Evolutionary conservation across 2,329 filamentous ascomycete genomes (phyloP).

Genomic region (Conoideocrella luteorostrata): DNA sequence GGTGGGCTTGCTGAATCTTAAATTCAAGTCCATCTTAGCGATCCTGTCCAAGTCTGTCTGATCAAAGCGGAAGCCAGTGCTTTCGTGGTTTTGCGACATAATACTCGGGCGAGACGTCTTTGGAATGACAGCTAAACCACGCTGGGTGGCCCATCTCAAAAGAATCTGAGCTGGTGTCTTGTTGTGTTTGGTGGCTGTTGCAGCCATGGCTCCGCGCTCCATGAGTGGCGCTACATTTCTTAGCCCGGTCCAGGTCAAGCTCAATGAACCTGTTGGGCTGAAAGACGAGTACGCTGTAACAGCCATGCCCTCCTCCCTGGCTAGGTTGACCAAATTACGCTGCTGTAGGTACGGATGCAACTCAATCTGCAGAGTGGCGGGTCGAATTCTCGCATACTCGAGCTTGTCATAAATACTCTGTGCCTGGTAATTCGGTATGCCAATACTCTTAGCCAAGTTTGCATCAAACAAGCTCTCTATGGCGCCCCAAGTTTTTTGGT

Average conservation of each 20-base stretch:
- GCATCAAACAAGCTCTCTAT: slow-evolving; percentile 69
- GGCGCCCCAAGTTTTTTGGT: slow-evolving; percentile 76
- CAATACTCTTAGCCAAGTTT: slow-evolving; percentile 66
- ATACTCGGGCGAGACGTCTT: slow-evolving; percentile 55
- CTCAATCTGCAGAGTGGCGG: slow-evolving; percentile 79
- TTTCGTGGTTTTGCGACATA: slow-evolving; percentile 62
- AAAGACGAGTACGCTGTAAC: slow-evolving; percentile 83
- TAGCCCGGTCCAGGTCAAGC: slow-evolving; percentile 56
- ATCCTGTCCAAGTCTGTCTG: slow-evolving; percentile 62
- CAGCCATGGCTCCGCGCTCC: slow-evolving; percentile 58
- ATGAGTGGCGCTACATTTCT: slow-evolving; percentile 63
- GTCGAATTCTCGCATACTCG: slow-evolving; percentile 66
- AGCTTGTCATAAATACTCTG: slow-evolving; percentile 73
- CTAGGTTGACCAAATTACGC: slow-evolving; percentile 61
- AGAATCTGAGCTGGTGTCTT: slow-evolving; percentile 51
- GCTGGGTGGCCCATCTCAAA: slow-evolving; percentile 81
- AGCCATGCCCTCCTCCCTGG: slow-evolving; percentile 61
- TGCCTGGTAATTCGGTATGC: slow-evolving; percentile 77
- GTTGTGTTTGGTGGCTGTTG: slow-evolving; percentile 58
- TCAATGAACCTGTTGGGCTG: slow-evolving; percentile 75
- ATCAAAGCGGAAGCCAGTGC: slow-evolving; percentile 58
- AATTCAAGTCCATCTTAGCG: slow-evolving; percentile 53
- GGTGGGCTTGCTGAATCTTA: slow-evolving; percentile 73
- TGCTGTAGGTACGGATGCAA: slow-evolving; percentile 87
- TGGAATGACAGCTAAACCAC: slow-evolving; percentile 73